These are phyloP conservation scores for Boletus mariae DNA, from an alignment of 1,284 basidiomycete genomes.

Conservation along the genomic window DNA sequence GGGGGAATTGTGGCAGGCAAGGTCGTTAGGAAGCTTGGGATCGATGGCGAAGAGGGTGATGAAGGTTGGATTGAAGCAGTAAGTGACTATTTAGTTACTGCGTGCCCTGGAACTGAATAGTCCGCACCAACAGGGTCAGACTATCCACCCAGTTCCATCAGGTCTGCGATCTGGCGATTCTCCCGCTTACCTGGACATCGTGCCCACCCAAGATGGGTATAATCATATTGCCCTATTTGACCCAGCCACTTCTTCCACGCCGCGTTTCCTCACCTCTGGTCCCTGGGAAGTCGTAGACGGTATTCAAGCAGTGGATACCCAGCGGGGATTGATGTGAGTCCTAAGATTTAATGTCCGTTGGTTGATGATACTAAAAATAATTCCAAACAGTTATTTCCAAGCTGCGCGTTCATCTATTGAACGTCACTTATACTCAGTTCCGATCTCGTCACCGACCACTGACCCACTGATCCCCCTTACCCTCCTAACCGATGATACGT, in stretches of 20 bases:
- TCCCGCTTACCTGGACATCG: constrained; percentile 82
- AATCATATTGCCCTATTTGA: constrained; percentile 89
- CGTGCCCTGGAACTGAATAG: constrained; percentile 13
- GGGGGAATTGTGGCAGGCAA: constrained; percentile 40
- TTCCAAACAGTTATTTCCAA: constrained; percentile 71
- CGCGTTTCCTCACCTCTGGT: constrained; percentile 82
- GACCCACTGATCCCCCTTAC: constrained; percentile 39
- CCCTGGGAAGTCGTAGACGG: constrained; percentile 84
- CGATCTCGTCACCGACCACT: constrained; percentile 48
- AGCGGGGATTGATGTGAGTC: constrained; percentile 68
- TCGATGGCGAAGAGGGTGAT: constrained; percentile 80
- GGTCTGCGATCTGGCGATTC: constrained; percentile 40
- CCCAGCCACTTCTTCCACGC: constrained; percentile 63
- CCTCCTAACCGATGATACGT: constrained; percentile 64
- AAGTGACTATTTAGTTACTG: constrained; percentile 26
- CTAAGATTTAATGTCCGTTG: constrained; percentile 27
- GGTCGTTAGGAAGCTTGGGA: constrained; percentile 74
- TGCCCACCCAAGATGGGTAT: constrained; percentile 76
- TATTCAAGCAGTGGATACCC: constrained; percentile 70
- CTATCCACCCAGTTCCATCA: constrained; percentile 54
- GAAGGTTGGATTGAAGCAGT: constrained; percentile 90
- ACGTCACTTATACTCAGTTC: constrained; percentile 79
- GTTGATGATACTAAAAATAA: constrained; percentile 16
- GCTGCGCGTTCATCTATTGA: constrained; percentile 83
- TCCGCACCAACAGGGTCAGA: constrained; percentile 47